Base-by-base conservation (phyloP, 2,329 filamentous ascomycete genomes). In the Fusarium papillatum region DNA sequence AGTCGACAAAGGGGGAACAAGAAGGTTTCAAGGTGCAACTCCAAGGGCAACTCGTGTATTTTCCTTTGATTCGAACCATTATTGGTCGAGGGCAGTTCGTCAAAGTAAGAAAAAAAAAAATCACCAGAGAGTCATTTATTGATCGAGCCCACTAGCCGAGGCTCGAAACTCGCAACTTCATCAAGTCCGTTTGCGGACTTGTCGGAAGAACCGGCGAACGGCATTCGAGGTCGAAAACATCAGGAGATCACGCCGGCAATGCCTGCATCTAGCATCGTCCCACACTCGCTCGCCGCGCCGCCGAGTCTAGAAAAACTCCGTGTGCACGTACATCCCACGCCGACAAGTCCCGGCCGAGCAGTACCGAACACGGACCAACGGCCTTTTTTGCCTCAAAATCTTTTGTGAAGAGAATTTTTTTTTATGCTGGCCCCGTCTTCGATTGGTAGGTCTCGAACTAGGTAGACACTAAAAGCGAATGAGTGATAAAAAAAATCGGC, bases 291-390 rank as follows among this genome's bases (percentile, higher is more conserved):
- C 39, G 31, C 60, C 73, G 66, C 26, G 31, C 50, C 73, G 66
- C n/a, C 53, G 73, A 68, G 46, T 69, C 64, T 41, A 64, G 26
- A 24, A 69, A 66, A 62, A 68, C 63, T 26, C 73, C 61, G 69
- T 66, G 34, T 64, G 62, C 60, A 57, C 48, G 48, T 41, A 57
- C 46, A 50, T 50, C 24, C 60, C 64, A 69, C 70, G 64, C 64
- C 72, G 67, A 70, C 71, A 72, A 76, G 68, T 77, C 67, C 71
- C 75, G 75, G 78, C 78, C 75, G 73, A 75, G 70, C 78, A 78
- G 61, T 76, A 72, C 78, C 78, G 73, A 75, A 69, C 66, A 70
- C 70, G 70, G 73, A 63, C 73, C 75, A 71, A 71, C 64, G 67
- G 66, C 64, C 69, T 65, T 67, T 65, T 67, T 46, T 17, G 59